phyloP scores from a whole-genome alignment of 139 green algal genomes.

The Closterium sp. region DNA sequence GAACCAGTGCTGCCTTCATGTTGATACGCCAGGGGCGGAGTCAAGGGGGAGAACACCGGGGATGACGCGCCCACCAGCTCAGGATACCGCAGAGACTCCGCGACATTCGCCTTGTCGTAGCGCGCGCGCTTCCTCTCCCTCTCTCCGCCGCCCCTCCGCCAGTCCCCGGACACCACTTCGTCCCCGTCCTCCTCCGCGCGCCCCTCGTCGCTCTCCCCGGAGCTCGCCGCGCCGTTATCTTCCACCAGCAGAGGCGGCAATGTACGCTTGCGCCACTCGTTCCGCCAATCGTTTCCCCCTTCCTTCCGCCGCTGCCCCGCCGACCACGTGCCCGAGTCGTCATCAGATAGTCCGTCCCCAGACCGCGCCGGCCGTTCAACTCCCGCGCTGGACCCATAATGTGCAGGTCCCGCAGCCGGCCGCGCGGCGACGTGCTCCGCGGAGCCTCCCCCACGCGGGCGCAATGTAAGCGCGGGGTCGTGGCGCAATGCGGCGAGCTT shows the following conservation, averaged over 20 bases:
- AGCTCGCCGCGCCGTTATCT: not conserved
- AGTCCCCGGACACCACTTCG: not conserved
- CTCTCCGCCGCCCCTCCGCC: not conserved
- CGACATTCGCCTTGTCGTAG: not conserved
- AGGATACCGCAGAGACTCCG: not conserved
- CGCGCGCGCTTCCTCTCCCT: not conserved
- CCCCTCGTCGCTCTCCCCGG: not conserved
- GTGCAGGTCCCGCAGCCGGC: no score
- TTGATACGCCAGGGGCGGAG: not conserved
- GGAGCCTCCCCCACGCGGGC: no score
- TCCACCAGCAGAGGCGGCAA: not conserved
- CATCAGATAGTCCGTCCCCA: not conserved
- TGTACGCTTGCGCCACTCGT: not conserved
- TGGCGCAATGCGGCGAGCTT: slow-evolving; percentile 32
- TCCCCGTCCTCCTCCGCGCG: not conserved
- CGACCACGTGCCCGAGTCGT: not conserved
- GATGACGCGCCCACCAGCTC: not conserved
- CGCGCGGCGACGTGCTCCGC: not conserved
- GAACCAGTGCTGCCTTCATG: not conserved
- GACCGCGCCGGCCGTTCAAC: not conserved
- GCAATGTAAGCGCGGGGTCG: not conserved
- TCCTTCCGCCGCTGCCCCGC: not conserved
- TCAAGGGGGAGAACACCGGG: not conserved
- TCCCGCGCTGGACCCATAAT: not conserved
- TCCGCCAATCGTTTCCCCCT: not conserved